Percentiles rank a stretch among this genome's conserved stretches.
Conservation (phyloP, 768 basidiomycete genomes). For the Asterophora parasitica region DNA sequence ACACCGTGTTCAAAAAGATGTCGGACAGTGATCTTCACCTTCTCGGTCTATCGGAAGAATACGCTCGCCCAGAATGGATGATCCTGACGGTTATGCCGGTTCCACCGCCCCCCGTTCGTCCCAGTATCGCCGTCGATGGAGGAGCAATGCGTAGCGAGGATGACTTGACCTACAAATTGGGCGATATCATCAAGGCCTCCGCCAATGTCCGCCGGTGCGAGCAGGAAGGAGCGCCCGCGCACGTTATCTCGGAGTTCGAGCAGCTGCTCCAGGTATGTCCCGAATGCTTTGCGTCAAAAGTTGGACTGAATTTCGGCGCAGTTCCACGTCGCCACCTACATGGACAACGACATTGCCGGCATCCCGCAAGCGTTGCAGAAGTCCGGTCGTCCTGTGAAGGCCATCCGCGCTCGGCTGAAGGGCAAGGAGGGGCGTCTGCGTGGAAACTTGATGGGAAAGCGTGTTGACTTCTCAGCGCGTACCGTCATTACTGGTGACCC, state of each 20-base stretch:
- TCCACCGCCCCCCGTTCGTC: slow-evolving; percentile 95
- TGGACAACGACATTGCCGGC: slow-evolving; percentile 99
- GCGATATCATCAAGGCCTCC: slow-evolving; percentile 94
- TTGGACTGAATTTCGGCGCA: slow-evolving; percentile 26
- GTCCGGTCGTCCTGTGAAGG: slow-evolving; percentile 95
- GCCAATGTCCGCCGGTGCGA: slow-evolving; percentile 89
- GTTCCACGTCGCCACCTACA: slow-evolving; percentile 99
- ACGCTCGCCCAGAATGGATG: slow-evolving; percentile 99
- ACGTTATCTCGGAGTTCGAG: slow-evolving; percentile 94
- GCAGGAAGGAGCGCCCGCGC: slow-evolving; percentile 94
- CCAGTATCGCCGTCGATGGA: slow-evolving; percentile 95
- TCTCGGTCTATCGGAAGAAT: slow-evolving; percentile 91
- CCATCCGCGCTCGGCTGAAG: slow-evolving; percentile 95
- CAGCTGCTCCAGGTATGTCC: slow-evolving; percentile 79
- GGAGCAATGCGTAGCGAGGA: slow-evolving; percentile 97
- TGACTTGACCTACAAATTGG: slow-evolving; percentile 96
- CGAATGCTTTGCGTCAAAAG: neutral
- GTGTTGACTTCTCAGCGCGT: slow-evolving; percentile 98
- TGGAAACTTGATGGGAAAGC: slow-evolving; percentile 99
- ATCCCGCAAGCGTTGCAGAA: slow-evolving; percentile 97
- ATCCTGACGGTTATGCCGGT: slow-evolving; percentile 97
- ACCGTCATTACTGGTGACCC: slow-evolving; percentile 99
- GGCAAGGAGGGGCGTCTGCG: slow-evolving; percentile 98
- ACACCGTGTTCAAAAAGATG: slow-evolving; percentile 95
- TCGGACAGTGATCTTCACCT: slow-evolving; percentile 81